Evolutionary conservation across 768 basidiomycete genomes (phyloP).

Genomic region (Rhodosporidiobolus odoratus): DNA sequence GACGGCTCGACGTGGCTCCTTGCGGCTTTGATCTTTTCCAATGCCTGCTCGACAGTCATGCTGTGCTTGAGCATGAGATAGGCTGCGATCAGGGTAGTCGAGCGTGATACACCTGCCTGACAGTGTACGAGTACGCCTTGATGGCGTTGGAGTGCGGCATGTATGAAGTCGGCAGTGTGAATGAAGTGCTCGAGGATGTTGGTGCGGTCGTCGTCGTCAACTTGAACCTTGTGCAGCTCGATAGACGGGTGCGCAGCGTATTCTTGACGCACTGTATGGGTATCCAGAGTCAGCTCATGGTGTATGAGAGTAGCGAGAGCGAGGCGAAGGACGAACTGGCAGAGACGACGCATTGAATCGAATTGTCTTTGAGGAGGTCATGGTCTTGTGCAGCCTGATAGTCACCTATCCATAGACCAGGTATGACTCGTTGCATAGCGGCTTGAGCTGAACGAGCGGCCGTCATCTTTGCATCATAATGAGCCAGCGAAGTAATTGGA

Average conservation of each 20-base stretch:
- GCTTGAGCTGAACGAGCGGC: background rate
- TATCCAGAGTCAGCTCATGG: background rate
- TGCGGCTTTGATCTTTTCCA: conserved; percentile 34
- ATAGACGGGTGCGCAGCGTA: conserved; percentile 31
- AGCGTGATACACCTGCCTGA: conserved; percentile 42
- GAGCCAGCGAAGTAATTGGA: background rate
- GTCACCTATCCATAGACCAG: conserved; percentile 36
- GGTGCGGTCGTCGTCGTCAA: conserved; percentile 40
- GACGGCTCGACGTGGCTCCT: conserved; percentile 39
- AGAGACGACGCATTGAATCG: conserved; percentile 35
- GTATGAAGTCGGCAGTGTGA: conserved; percentile 33
- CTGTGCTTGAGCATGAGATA: conserved; percentile 40
- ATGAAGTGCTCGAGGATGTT: conserved; percentile 40
- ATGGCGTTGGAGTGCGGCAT: conserved; percentile 1
- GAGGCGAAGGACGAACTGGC: conserved; percentile 29
- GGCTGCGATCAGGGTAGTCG: conserved; percentile 40
- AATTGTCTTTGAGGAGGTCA: conserved; percentile 13
- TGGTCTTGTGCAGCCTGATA: conserved; percentile 27
- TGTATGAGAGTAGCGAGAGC: too few species aligned
- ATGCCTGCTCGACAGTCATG: conserved; percentile 40
- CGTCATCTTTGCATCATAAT: background rate
- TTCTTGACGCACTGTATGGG: conserved; percentile 38
- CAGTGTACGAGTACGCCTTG: conserved; percentile 43
- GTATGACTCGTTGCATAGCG: conserved; percentile 30
- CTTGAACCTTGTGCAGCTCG: conserved; percentile 35